phyloP scores from a whole-genome alignment of 192 early-diverging fungal species.

The Lobosporangium transversale region DNA sequence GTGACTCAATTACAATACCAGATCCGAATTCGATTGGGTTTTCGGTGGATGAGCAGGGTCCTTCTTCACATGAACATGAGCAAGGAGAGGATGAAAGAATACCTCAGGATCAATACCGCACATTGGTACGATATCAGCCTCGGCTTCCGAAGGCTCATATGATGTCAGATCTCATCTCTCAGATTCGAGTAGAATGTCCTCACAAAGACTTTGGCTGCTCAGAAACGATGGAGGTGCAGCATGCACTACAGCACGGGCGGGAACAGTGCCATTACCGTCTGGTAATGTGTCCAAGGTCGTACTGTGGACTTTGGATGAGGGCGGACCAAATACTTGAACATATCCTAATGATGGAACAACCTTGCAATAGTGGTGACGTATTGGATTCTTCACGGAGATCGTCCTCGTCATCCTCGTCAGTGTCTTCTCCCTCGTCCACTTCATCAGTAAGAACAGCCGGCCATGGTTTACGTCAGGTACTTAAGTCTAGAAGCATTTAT shows the following conservation, averaged over 20 bases:
- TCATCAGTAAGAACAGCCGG: background rate
- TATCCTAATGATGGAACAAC: slow-evolving; percentile 36
- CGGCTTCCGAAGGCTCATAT: slow-evolving; percentile 48
- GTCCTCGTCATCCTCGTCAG: background rate
- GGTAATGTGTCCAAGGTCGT: slow-evolving; percentile 40
- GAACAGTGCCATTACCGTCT: slow-evolving; percentile 26
- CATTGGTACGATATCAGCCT: slow-evolving; percentile 43
- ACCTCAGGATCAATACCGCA: slow-evolving; percentile 41
- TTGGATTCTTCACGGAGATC: background rate
- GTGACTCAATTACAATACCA: too few species aligned
- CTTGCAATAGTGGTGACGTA: background rate
- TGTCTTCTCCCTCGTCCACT: background rate
- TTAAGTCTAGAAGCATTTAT: background rate
- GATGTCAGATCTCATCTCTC: slow-evolving; percentile 51
- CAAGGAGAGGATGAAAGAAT: too few species aligned
- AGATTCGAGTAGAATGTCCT: slow-evolving; percentile 39
- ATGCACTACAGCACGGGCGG: slow-evolving; percentile 27
- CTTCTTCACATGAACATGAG: too few species aligned
- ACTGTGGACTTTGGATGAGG: slow-evolving; percentile 43
- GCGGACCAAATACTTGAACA: slow-evolving; percentile 49
- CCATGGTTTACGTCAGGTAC: slow-evolving; percentile 15
- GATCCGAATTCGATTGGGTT: too few species aligned
- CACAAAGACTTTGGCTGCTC: slow-evolving; percentile 25
- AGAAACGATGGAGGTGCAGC: slow-evolving; percentile 38
- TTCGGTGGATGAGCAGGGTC: too few species aligned